These are phyloP conservation scores for Batkoa obscura DNA, from an alignment of 371 early-diverging fungal genomes.

Conservation along the genomic window DNA sequence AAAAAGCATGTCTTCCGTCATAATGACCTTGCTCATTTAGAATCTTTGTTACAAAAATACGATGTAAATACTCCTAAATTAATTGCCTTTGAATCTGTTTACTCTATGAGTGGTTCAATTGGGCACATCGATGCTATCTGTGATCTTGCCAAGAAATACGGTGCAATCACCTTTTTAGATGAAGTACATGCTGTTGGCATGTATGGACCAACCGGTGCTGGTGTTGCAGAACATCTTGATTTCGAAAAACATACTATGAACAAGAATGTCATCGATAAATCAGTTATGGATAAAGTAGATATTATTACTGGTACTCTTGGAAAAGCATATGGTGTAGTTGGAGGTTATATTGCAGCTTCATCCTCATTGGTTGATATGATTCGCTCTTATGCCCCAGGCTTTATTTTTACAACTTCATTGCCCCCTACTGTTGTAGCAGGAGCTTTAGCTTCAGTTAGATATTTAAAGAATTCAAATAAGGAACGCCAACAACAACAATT, in stretches of 20 bases:
- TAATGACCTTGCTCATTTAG: slow-evolving; percentile 85
- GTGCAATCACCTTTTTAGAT: slow-evolving; percentile 93
- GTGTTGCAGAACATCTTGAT: slow-evolving; percentile 91
- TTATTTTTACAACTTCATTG: slow-evolving; percentile 96
- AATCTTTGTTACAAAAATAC: slow-evolving; percentile 53
- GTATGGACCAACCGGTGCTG: slow-evolving; percentile 92
- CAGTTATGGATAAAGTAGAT: slow-evolving; percentile 77
- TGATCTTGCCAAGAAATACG: slow-evolving; percentile 85
- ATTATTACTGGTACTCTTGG: slow-evolving; percentile 95
- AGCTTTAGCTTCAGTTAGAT: slow-evolving; percentile 75
- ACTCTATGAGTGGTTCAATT: slow-evolving; percentile 95
- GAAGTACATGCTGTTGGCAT: slow-evolving; percentile 98
- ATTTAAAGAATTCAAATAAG: slow-evolving; percentile 56
- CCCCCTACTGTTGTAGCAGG: slow-evolving; percentile 88
- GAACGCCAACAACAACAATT: slow-evolving; percentile 85
- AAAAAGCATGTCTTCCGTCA: slow-evolving; percentile 84
- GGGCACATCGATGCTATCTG: slow-evolving; percentile 90
- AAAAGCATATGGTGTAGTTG: slow-evolving; percentile 94
- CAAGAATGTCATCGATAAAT: slow-evolving; percentile 19
- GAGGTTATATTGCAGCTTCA: slow-evolving; percentile 91
- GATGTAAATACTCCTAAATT: slow-evolving; percentile 79
- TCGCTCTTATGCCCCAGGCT: slow-evolving; percentile 95
- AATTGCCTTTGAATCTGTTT: slow-evolving; percentile 95
- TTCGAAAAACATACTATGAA: slow-evolving; percentile 35
- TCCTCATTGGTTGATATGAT: slow-evolving; percentile 84